Base-by-base conservation (phyloP, 306 rosid species). In the Delonix regia region DNA sequence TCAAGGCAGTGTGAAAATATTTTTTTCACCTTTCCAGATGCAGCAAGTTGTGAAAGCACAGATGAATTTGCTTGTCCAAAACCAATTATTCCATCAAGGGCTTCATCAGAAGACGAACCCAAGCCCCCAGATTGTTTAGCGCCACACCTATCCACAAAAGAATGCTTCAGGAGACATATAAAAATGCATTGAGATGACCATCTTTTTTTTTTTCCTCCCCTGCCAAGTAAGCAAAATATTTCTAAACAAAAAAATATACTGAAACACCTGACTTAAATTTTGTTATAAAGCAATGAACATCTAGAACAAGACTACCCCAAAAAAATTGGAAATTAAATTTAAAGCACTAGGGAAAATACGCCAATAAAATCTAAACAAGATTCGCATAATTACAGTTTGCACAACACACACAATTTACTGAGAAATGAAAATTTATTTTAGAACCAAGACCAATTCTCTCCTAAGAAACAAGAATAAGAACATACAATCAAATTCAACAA, bases 1-100 rank as follows among this genome's bases (percentile, higher is more conserved):
- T 96, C 97, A 79, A 96, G 91, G 85, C 99, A 96, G 85, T 96
- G 99, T 5, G 99, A 87, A 84, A 96, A 93, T 76, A 85, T 42
- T 69, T 84, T 91, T 85, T 84, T 90, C 82, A 90, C 97, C 83
- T 85, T 93, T 86, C 93, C 92, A 67, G 91, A 60, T 61, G 89
- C 80, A 84, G 96, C 93, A 68, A 96, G 93, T 88, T 96, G 99
- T 22, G 98, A 96, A 65, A 93, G 86, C 83, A 88, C 87, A 12
- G 99, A 96, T 22, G 94, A 78, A 86, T 93, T 91, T 66, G 98
- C 75, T 86, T 96, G 98, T 71, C 99, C 99, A 76, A 96, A 96
- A 83, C 98, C 99, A 48, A 96, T 79, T 78, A 96, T 86, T 73
- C 99, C 98, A 73, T 88, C 94, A 49, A 93, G 90, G 34, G 94